Evolutionary conservation across 345 rosid genomes (phyloP).

Genomic region (Ricinus communis): DNA sequence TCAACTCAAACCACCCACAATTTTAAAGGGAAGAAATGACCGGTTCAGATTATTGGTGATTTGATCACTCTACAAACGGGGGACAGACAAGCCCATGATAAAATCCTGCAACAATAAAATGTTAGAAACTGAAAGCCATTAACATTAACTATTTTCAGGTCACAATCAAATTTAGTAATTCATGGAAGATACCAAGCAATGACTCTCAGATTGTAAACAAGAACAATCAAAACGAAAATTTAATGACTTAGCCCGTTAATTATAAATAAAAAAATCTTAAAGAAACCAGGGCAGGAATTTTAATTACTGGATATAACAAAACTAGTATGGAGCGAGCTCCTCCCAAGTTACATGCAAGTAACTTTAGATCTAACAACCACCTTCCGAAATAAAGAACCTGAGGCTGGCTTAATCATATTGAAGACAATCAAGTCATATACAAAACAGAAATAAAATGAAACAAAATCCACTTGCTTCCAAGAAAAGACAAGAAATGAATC

Average conservation of each 20-base stretch:
- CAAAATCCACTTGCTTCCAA: no score
- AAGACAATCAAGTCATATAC: no score
- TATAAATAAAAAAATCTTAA: no score
- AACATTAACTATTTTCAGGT: not conserved
- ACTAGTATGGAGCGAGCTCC: no score
- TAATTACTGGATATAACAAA: not conserved
- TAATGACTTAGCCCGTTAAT: no score
- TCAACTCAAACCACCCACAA: conserved; percentile 6
- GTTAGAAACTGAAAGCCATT: not conserved
- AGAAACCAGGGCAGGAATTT: not conserved
- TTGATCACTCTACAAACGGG: not conserved
- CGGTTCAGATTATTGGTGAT: not conserved
- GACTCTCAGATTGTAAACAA: not conserved
- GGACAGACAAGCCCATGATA: not conserved
- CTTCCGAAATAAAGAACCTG: no score
- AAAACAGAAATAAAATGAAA: no score
- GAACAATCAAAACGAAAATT: not conserved
- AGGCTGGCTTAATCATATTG: no score
- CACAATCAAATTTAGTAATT: not conserved
- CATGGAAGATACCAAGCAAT: not conserved
- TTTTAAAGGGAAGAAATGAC: not conserved
- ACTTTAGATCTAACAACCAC: no score
- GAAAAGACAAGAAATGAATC: no score
- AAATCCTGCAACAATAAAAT: conserved; percentile 2
- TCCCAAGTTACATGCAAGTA: no score